A percentile compares a stretch with the other conserved stretches of the same genome.
phyloP scores from a whole-genome alignment of 140 eudicot genomes.

The Bidens hawaiensis region DNA sequence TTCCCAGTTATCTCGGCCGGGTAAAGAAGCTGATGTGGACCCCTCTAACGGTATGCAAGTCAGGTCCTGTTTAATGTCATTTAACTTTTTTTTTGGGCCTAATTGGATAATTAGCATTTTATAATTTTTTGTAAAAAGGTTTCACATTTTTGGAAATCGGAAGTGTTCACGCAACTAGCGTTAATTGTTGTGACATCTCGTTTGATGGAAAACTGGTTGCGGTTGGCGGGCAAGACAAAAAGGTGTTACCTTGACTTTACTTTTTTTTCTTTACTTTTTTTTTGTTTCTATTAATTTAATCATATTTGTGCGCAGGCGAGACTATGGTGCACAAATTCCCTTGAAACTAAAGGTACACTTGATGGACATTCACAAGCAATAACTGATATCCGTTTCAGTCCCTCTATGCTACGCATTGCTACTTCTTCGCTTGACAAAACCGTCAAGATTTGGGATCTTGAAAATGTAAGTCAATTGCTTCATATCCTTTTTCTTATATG shows the following conservation, averaged over 20 bases:
- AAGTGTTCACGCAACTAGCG: slow-evolving; percentile 34
- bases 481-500: not conserved
- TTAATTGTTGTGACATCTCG: slow-evolving; percentile 54
- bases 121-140: slow-evolving; percentile 26
- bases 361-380: slow-evolving; percentile 53
- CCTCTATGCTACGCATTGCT: slow-evolving; percentile 46
- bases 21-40: slow-evolving; percentile 32
- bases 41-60: slow-evolving; percentile 35
- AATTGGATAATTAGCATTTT: not conserved
- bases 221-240: slow-evolving; percentile 61
- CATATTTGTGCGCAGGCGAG: slow-evolving; percentile 42
- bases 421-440: slow-evolving; percentile 68
- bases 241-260: slow-evolving; percentile 29
- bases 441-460: slow-evolving; percentile 64
- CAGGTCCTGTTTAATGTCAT: not conserved
- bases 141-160: slow-evolving; percentile 52
- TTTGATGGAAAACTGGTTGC: slow-evolving; percentile 61
- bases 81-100: not conserved
- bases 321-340: slow-evolving; percentile 47
- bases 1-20: slow-evolving; percentile 26
- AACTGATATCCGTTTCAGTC: slow-evolving; percentile 64
- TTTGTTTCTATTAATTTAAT: too few relatives aligned
- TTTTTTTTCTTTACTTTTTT: too few relatives aligned
- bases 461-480: slow-evolving; percentile 34
- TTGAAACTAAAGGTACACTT: slow-evolving; percentile 35